Conservation (phyloP, 371 early-diverging fungal species). For the Choanephora cucurbitarum region DNA sequence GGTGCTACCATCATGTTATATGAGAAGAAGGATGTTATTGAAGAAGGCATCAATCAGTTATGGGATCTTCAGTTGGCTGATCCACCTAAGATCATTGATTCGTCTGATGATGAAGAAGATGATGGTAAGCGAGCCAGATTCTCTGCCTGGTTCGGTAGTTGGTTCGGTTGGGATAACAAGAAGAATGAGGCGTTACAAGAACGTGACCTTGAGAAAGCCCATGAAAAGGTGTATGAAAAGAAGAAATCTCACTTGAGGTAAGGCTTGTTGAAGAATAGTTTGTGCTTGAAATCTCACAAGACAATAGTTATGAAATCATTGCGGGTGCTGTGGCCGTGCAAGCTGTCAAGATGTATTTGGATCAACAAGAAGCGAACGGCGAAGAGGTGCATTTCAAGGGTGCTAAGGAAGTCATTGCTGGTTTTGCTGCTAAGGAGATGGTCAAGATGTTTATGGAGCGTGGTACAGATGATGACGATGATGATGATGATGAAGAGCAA, state of each 20-base stretch:
- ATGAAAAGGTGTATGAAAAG: constrained; percentile 46
- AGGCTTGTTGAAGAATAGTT: too few species aligned
- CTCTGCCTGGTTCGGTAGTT: constrained; percentile 47
- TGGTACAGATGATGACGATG: constrained; percentile 30
- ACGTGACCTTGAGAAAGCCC: constrained; percentile 39
- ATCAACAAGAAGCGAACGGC: constrained; percentile 37
- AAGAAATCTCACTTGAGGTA: constrained; percentile 44
- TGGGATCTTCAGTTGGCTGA: constrained; percentile 44
- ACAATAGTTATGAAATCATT: constrained; percentile 53
- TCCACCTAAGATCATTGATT: constrained; percentile 38
- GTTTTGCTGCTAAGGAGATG: constrained; percentile 50
- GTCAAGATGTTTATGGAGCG: constrained; percentile 32
- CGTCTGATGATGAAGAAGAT: constrained; percentile 46
- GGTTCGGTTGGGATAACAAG: constrained; percentile 41
- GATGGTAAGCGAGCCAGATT: constrained; percentile 40
- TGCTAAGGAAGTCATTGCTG: constrained; percentile 57
- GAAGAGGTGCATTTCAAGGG: constrained; percentile 40
- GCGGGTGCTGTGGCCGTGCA: constrained; percentile 67
- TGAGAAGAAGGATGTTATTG: constrained; percentile 27
- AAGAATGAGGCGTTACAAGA: constrained; percentile 37
- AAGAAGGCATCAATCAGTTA: constrained; percentile 39
- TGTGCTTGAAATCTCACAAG: too few species aligned
- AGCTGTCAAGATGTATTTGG: constrained; percentile 54
- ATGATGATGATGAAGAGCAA: constrained; percentile 26
- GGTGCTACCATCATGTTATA: constrained; percentile 42